Evolutionary conservation across 2,329 filamentous ascomycete genomes (phyloP).

Genomic region (Dothideomycetidae sp.): DNA sequence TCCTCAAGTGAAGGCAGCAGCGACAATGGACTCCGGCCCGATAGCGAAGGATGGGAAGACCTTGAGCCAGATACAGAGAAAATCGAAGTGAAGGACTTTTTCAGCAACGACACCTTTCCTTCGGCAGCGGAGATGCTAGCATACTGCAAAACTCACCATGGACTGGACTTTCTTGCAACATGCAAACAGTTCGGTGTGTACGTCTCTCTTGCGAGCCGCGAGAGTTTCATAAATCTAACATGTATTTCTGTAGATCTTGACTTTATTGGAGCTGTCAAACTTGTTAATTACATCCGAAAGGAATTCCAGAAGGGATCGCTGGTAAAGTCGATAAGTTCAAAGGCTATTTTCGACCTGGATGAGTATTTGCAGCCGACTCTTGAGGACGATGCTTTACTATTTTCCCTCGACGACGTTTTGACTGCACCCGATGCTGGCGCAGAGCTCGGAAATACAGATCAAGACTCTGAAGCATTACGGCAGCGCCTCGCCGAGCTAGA

Average conservation of each 20-base stretch:
- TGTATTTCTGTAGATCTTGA: slow-evolving; percentile 26
- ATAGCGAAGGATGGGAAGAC: slow-evolving; percentile 32
- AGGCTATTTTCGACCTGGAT: slow-evolving; percentile 57
- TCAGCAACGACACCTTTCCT: slow-evolving; percentile 25
- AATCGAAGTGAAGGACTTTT: slow-evolving; percentile 26
- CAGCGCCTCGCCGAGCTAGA: slow-evolving; percentile 14
- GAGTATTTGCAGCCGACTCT: slow-evolving; percentile 69
- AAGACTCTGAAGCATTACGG: slow-evolving; percentile 13
- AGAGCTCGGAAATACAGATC: slow-evolving; percentile 5
- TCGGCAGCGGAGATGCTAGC: slow-evolving; percentile 23
- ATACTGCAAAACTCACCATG: slow-evolving; percentile 24
- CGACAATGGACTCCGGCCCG: slow-evolving; percentile 18
- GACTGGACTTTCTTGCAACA: slow-evolving; percentile 27
- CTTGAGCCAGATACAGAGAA: slow-evolving; percentile 27
- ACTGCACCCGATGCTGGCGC: slow-evolving; percentile 2
- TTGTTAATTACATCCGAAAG: slow-evolving; percentile 36
- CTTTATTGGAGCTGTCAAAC: slow-evolving; percentile 31
- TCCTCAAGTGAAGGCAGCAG: slow-evolving; percentile 3
- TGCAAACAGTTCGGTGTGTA: slow-evolving; percentile 24
- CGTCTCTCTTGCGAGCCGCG: slow-evolving; percentile 4
- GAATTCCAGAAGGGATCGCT: slow-evolving; percentile 26
- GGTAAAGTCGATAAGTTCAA: slow-evolving; percentile 43
- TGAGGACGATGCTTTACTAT: slow-evolving; percentile 78
- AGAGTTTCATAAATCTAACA: not conserved
- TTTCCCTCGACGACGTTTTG: slow-evolving; percentile 59